phyloP scores from a whole-genome alignment of 176 grass and related monocot genomes.

The Saccharum officinarum region DNA sequence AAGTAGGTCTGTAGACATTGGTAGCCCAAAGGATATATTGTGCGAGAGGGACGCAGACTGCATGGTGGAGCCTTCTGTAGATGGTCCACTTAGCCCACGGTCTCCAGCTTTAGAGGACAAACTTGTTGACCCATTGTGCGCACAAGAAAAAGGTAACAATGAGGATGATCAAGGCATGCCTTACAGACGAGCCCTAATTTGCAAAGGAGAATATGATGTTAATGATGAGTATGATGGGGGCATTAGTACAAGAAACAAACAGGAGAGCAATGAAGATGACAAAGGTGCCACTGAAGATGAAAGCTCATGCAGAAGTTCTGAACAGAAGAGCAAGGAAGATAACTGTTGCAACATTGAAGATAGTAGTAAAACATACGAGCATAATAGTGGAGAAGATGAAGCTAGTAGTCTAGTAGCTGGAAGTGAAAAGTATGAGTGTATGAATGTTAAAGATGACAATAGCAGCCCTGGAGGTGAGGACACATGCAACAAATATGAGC shows the following conservation, averaged over 20 bases:
- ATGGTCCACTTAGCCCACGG: conserved; percentile 18
- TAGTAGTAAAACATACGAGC: conserved; percentile 14
- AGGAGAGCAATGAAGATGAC: conserved; percentile 19
- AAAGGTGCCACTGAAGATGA: conserved; percentile 33
- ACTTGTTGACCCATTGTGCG: conserved; percentile 51
- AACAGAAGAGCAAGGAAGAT: conserved; percentile 35
- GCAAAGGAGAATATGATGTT: conserved; percentile 14
- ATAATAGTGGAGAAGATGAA: conserved; percentile 21
- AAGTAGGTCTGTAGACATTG: conserved; percentile 39
- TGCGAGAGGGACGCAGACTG: conserved; percentile 44
- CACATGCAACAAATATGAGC: conserved; percentile 26
- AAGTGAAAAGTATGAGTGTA: conserved; percentile 39
- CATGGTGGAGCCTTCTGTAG: conserved; percentile 30
- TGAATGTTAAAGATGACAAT: conserved; percentile 31
- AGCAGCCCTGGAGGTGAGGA: conserved; percentile 27
- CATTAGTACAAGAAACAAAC: conserved; percentile 15
- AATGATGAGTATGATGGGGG: conserved; percentile 23
- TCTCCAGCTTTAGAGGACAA: conserved; percentile 52
- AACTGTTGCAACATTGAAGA: conserved; percentile 26
- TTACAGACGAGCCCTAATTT: conserved; percentile 8
- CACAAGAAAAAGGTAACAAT: conserved; percentile 31
- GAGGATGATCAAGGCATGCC: neutral
- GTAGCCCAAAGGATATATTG: conserved; percentile 59
- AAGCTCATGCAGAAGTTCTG: conserved; percentile 37
- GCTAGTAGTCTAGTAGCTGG: conserved; percentile 18